Base-by-base conservation (phyloP, 2,329 filamentous ascomycete genomes). In the Diaporthe ampelina region DNA sequence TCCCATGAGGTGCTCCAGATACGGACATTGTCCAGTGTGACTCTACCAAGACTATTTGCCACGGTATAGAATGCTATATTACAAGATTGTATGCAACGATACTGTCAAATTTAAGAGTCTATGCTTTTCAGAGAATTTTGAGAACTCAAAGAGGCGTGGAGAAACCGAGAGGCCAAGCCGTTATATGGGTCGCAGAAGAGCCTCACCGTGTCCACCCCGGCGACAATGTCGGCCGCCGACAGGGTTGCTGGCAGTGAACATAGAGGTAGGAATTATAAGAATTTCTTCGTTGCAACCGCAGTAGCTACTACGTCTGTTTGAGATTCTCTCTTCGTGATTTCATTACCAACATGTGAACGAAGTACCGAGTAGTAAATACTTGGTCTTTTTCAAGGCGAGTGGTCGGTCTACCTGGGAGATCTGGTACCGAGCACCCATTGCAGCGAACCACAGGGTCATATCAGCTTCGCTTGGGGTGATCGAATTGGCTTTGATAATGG, bases 401-500 rank as follows among this genome's bases (percentile, higher is more conserved):
- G 29, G 29, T 29, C 29, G 29, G 29, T 29, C 29, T 29, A 29
- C 29, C 29, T 29, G 29, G 29, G 29, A 29, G 29, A 29, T 29
- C 29, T 8, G 40, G 35, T 40, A 40, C 37, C 63, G n/a, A 52
- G 37, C 29, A 40, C 13, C 13, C 26, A 26, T 50, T 11, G 29
- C 32, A 50, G 24, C 61, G 32, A 50, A 50, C 45, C 45, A 48
- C 17, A 65, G 19, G 11, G 45, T 7, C 21, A 37, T 26, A 26
- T 67, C 45, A 50, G 21, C 17, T 26, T 26, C 19, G 15, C 45
- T 29, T 67, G 21, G 21, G 63, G 24, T n/a, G 6, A 37, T 52
- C 4, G 63, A 67, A 52, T 67, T 67, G 45, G 63, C 45, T 67
- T 67, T 67, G 63, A 24, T 11, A 7, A 48, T 37, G 21, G 45